Conservation (phyloP, 805 yeast species). For the Myxozyma monticola region DNA sequence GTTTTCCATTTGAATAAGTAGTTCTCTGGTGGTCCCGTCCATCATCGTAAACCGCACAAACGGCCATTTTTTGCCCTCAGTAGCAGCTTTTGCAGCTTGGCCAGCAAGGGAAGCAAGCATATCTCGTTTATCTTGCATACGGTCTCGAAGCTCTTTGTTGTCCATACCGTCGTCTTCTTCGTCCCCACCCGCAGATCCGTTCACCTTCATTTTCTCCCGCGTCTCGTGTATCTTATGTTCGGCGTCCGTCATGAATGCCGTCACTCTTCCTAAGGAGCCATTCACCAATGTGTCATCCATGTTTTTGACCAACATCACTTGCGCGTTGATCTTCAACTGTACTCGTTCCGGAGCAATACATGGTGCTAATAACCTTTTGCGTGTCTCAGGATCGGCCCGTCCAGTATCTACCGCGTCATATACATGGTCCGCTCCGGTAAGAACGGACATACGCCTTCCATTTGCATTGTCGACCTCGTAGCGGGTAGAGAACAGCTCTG, state of each 20-base stretch:
- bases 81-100: not conserved
- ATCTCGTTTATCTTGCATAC: not conserved
- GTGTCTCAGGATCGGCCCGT: slow-evolving; percentile 31
- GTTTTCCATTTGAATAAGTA: slow-evolving; percentile 75
- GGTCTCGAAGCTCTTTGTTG: slow-evolving; percentile 2
- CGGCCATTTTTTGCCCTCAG: slow-evolving; percentile 49
- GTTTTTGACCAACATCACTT: slow-evolving; percentile 91
- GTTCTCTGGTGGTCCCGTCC: slow-evolving; percentile 71
- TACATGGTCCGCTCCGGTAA: slow-evolving; percentile 49
- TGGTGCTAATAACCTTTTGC: slow-evolving; percentile 49
- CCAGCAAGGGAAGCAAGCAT: too few relatives aligned
- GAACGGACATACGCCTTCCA: slow-evolving; percentile 46
- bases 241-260: slow-evolving; percentile 49
- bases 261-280: slow-evolving; percentile 83
- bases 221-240: slow-evolving; percentile 31
- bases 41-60: slow-evolving; percentile 72
- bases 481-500: slow-evolving; percentile 86
- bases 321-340: slow-evolving; percentile 77
- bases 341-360: slow-evolving; percentile 71
- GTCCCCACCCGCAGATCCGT: slow-evolving; percentile 32
- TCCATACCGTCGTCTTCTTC: slow-evolving; percentile 29
- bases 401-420: slow-evolving; percentile 52
- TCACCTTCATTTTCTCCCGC: slow-evolving; percentile 5
- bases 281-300: slow-evolving; percentile 76
- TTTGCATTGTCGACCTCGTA: slow-evolving; percentile 82